Conservation (phyloP, 176 grass and related monocot genomes). For the Thinopyrum elongatum region DNA sequence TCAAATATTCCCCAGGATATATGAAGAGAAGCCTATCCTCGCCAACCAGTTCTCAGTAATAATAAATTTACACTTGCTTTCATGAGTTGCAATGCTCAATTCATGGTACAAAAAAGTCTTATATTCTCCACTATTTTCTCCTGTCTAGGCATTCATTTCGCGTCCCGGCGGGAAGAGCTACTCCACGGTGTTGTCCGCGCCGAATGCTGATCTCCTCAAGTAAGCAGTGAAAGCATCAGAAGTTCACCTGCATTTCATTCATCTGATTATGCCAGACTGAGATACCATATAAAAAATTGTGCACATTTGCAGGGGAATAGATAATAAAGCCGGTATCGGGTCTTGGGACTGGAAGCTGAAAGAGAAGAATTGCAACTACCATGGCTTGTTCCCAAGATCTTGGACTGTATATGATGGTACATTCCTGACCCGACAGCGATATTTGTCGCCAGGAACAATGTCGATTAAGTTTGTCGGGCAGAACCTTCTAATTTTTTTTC, state of each 20-base stretch:
- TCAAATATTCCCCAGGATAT: slow-evolving; percentile 63
- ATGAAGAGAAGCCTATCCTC: slow-evolving; percentile 51
- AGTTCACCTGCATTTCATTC: not conserved
- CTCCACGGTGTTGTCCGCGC: slow-evolving; percentile 54
- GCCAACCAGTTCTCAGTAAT: slow-evolving; percentile 84
- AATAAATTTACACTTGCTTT: slow-evolving; percentile 8
- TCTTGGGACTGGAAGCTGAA: slow-evolving; percentile 77
- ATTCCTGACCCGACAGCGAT: not conserved
- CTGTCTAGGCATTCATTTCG: slow-evolving; percentile 52
- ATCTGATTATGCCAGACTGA: not conserved
- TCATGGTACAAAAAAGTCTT: not conserved
- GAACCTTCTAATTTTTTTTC: not conserved
- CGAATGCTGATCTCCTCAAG: slow-evolving; percentile 45
- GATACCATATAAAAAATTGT: not conserved
- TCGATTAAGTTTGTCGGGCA: not conserved
- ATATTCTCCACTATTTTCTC: not conserved
- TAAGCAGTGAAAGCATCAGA: not conserved
- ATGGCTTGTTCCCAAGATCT: slow-evolving; percentile 65
- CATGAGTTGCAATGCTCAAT: not conserved
- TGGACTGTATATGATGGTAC: slow-evolving; percentile 75
- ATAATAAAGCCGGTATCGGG: slow-evolving; percentile 37
- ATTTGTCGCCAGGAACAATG: not conserved
- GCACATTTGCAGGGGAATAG: slow-evolving; percentile 41
- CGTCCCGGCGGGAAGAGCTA: slow-evolving; percentile 47
- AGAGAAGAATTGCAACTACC: slow-evolving; percentile 52